Evolutionary conservation across 176 grass and related monocot genomes (phyloP), one percentile per base, ranked within the genome.

Genomic region (Eleusine coracana): DNA sequence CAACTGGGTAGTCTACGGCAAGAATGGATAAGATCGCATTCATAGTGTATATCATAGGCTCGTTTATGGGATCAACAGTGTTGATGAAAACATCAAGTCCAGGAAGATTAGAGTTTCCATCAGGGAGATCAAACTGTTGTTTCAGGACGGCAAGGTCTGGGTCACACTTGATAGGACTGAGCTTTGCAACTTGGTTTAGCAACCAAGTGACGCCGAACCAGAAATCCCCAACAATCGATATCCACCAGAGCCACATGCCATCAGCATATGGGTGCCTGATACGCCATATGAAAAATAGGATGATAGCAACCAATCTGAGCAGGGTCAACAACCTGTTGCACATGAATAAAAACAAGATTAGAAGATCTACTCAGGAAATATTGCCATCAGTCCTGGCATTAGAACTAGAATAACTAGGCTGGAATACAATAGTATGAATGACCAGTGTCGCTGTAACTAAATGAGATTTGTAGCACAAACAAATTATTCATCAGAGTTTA

Each of bases 201-300:
- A 89, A 42, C 87, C 87, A 89, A 23, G 64, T 85, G 77, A 76
- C 18, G 29, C 82, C 87, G 72, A 89, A 89, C 87, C 82, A 89
- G 54, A 89, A 50, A 80, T 89, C 87, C 10, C 87, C 82, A 42
- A 85, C 63, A 4, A 89, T 76, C 1, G 87, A 89, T 80, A 89
- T 85, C 82, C 82, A 84, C 87, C 87, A 89, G 17, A 89, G 82
- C 71, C 82, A 89, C 82, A 89, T 84, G n/a, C 63, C 82, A 76
- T 89, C 87, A 2, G 82, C 71, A 0, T 81, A 40, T 2, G 82
- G 82, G 65, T 89, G 87, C 71, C 64, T 70, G 64, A 89, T 41
- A 75, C 87, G 87, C 87, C 87, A 89, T 80, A 79, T 23, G 77
- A 89, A 85, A 74, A 89, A 89, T 20, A 85, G 64, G 63, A 89